phyloP scores from a whole-genome alignment of 2,329 filamentous ascomycete genomes.

The Sarocladium strictum region DNA sequence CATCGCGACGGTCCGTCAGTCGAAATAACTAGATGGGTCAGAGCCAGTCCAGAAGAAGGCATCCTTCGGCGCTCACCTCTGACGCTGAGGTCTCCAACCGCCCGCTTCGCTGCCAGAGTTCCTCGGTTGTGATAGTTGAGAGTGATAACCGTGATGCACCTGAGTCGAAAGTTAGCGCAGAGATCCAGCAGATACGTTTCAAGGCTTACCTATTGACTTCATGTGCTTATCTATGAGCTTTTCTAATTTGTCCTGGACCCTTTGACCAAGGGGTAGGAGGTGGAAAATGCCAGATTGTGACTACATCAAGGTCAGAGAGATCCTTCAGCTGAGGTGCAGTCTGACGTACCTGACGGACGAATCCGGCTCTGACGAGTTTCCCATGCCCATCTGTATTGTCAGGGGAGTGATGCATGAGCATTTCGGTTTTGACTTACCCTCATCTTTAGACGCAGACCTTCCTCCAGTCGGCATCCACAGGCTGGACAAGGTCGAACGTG shows the following conservation, averaged over 20 bases:
- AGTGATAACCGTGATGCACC: constrained; percentile 77
- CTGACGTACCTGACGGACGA: constrained; percentile 58
- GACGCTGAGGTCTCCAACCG: constrained; percentile 64
- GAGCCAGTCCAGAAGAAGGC: not conserved
- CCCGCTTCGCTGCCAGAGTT: constrained; percentile 78
- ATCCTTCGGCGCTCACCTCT: constrained; percentile 49
- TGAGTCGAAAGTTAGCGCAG: constrained; percentile 20
- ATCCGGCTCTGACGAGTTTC: constrained; percentile 65
- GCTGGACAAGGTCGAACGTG: constrained; percentile 50
- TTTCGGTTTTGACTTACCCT: constrained; percentile 32
- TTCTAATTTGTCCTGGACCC: constrained; percentile 86
- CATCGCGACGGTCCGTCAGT: constrained; percentile 71
- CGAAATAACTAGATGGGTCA: constrained; percentile 62
- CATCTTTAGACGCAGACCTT: constrained; percentile 50
- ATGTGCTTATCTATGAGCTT: constrained; percentile 84
- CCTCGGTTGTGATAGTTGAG: constrained; percentile 79
- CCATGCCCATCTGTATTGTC: constrained; percentile 51
- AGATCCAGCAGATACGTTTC: constrained; percentile 11
- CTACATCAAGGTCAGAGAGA: constrained; percentile 31
- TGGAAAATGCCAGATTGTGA: constrained; percentile 90
- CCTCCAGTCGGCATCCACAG: constrained; percentile 77
- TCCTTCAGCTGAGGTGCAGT: not conserved
- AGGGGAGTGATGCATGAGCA: not conserved
- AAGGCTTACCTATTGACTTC: constrained; percentile 55
- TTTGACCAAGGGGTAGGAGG: constrained; percentile 76